phyloP scores from a whole-genome alignment of 2,329 filamentous ascomycete species.

The Fusarium agapanthi region DNA sequence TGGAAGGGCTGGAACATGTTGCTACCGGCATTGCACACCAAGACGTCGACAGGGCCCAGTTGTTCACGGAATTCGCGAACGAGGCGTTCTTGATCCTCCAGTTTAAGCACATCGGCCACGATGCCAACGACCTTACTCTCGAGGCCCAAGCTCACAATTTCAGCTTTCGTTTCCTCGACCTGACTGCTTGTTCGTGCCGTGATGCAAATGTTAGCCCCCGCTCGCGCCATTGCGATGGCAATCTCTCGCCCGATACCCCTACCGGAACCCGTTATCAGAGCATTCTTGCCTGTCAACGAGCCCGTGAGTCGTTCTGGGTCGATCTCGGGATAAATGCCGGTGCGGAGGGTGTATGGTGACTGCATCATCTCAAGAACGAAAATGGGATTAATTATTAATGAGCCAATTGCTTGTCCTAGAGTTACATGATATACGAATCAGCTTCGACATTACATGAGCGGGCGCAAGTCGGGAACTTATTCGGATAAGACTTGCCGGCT shows the following conservation, averaged over 20 bases:
- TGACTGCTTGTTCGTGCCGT: neutral
- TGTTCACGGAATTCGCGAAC: neutral
- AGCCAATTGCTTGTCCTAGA: accelerated
- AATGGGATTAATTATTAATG: too few species aligned
- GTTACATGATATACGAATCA: neutral
- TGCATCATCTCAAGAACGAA: neutral
- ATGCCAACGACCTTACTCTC: neutral
- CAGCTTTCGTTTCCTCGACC: neutral
- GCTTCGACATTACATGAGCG: accelerated
- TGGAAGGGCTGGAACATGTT: neutral
- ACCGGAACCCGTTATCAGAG: neutral
- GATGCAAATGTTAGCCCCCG: neutral
- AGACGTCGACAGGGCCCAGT: neutral
- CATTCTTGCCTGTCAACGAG: neutral
- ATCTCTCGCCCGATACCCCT: neutral
- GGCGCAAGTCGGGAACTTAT: accelerated
- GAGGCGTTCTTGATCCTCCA: neutral
- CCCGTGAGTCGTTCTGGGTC: neutral
- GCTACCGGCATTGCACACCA: neutral
- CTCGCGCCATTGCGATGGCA: neutral
- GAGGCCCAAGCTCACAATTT: neutral
- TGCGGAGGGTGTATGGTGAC: neutral
- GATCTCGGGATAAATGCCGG: neutral
- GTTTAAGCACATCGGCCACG: neutral
- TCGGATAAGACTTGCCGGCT: neutral